Evolutionary conservation across 1,284 basidiomycete genomes (phyloP).

Genomic region (Schizophyllum amplum): DNA sequence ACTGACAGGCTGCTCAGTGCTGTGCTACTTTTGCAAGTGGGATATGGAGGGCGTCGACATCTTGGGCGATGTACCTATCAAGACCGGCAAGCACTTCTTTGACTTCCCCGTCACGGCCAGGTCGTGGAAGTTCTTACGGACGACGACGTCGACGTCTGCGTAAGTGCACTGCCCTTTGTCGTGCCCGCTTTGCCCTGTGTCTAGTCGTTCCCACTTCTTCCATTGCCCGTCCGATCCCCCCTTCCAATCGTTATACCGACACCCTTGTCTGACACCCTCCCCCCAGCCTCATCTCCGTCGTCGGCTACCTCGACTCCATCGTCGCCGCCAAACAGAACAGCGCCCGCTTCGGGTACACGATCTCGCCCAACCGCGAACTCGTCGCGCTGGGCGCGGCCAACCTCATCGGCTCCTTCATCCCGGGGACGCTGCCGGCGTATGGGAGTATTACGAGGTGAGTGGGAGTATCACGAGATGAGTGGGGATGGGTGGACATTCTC

Average conservation of each 20-base stretch:
- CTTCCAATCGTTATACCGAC: constrained; percentile 1
- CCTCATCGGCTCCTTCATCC: constrained; percentile 69
- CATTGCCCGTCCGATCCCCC: background rate
- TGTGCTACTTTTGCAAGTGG: constrained; percentile 71
- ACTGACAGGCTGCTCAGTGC: constrained; percentile 33
- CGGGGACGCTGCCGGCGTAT: constrained; percentile 82
- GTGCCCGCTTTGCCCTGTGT: background rate
- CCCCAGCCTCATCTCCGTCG: constrained; percentile 59
- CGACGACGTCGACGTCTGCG: constrained; percentile 76
- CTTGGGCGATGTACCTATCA: constrained; percentile 68
- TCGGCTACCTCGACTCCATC: constrained; percentile 78
- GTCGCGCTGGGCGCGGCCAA: constrained; percentile 85
- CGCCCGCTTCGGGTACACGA: constrained; percentile 75
- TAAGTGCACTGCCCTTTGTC: constrained; percentile 24
- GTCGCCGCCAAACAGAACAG: constrained; percentile 85
- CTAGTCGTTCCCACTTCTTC: background rate
- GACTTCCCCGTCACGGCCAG: constrained; percentile 56
- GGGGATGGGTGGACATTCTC: no score
- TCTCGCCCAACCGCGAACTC: constrained; percentile 88
- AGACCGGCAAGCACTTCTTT: constrained; percentile 50
- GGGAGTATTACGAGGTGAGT: constrained; percentile 77
- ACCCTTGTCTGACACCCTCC: constrained; percentile 1
- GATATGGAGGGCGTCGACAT: constrained; percentile 73
- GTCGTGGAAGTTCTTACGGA: constrained; percentile 57
- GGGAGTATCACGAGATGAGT: no score